Evolutionary conservation across 306 rosid genomes (phyloP), one percentile per base, ranked within the genome.

Genomic region (Spatholobus suberectus): DNA sequence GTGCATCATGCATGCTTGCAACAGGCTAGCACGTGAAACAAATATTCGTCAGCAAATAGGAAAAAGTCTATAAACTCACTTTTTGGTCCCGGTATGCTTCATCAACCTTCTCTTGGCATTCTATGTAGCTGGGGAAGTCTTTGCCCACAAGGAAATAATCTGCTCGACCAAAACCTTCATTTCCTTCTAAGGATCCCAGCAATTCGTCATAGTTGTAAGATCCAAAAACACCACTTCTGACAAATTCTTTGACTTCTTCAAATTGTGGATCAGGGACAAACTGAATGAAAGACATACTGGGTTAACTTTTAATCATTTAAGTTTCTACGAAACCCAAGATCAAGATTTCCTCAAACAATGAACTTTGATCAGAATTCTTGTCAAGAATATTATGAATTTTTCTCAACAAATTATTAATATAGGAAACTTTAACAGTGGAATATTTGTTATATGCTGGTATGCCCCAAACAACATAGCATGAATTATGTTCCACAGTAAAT

Each of bases 141-240:
- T 94, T 88, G 68, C 95, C 99, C 78, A 96, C 99, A 8, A 96
- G 99, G 88, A 96, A 96, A 84, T 96, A 96, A 86, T 96, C 99
- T 57, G 92, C 99, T 23, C 78, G 89, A 70, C 99, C 99, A 84
- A 83, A 96, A 62, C 99, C 99, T 88, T 94, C 97, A 79, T 92
- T 88, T 81, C 97, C 99, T 86, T 96, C 98, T 70, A 96, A 84
- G 68, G 99, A 96, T 52, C 93, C 95, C 17, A 96, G 90, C 85
- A 96, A 44, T 59, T 94, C 94, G 51, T 94, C 90, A 65, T 94
- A 96, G 83, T 90, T 83, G 91, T 76, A 82, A 11, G 92, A 17
- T 63, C 99, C 99, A 70, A 96, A 96, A 70, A 73, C 93, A 78
- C 99, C 99, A 82, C 97, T 94, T 87, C 85, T 85, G 54, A 94